Base-by-base conservation (phyloP, 176 grass and related monocot genomes). In the Eleusine coracana region DNA sequence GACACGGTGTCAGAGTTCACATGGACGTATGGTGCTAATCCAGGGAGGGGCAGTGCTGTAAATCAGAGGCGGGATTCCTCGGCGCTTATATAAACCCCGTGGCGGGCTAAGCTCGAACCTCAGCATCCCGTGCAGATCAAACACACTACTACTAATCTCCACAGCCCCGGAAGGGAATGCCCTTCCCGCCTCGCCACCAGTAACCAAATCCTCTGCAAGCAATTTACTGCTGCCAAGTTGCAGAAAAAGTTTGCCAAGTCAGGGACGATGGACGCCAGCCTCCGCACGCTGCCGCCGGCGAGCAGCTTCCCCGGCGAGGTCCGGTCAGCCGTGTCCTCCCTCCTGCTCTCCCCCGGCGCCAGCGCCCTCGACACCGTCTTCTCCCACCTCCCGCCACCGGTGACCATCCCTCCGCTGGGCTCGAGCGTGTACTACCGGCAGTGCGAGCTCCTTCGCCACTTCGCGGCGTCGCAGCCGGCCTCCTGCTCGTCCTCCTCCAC, bases 351-450 rank as follows among this genome's bases (percentile, higher is more conserved):
- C 13, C 88, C 89, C 0, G 91, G 91, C 50, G 79, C 81, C n/a
- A 96, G 79, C 80, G 85, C 91, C 3, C 70, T 99, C 40, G 93
- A 99, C 89, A 88, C 91, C 21, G 79, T 99, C 64, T 99, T 99
- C 79, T 87, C 89, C 25, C 91, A 99, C 39, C 89, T 92, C 15
- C 89, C 89, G 10, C 91, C 89, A 0, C 64, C 88, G 0, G 64
- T 86, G 36, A 80, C 85, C 18, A 90, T 88, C 52, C 78, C 87
- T 61, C 80, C 86, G 49, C 93, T 99, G 56, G 96, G 93, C 66
- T 99, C 96, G 82, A 85, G 85, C 46, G 93, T 96, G 55, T 99
- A 99, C 86, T 90, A 90, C 83, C 92, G 83, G 28, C 96, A 96
- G 76, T 87, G 87, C 48, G 96, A 99, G 86, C 91, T 99, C 38